These are phyloP conservation scores for Staphylotrichum longicolle DNA, from an alignment of 495 filamentous ascomycete species.

Conservation along the genomic window DNA sequence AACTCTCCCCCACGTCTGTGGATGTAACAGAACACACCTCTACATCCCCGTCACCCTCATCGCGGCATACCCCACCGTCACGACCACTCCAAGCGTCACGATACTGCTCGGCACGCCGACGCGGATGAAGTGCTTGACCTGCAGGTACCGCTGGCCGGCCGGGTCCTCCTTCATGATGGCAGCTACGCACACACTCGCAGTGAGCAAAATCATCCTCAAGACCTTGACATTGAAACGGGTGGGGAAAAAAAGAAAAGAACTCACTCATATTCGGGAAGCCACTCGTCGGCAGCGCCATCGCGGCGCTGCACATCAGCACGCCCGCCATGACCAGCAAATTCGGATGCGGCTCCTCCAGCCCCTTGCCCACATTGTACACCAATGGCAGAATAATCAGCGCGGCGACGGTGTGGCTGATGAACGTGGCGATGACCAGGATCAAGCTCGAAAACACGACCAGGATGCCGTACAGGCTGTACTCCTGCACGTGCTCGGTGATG, in stretches of 20 bases:
- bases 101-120: slow-evolving; percentile 83
- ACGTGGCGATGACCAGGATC: slow-evolving; percentile 92
- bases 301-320: slow-evolving; percentile 63
- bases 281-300: slow-evolving; percentile 90
- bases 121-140: slow-evolving; percentile 91
- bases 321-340: slow-evolving; percentile 88
- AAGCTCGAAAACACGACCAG: slow-evolving; percentile 80
- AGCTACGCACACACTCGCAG: slow-evolving; percentile 49
- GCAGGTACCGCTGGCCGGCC: slow-evolving; percentile 84
- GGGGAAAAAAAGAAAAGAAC: slow-evolving; percentile 36
- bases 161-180: slow-evolving; percentile 99
- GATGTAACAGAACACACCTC: not conserved
- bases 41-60: slow-evolving; percentile 79
- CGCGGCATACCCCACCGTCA: slow-evolving; percentile 81
- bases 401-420: slow-evolving; percentile 97
- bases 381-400: slow-evolving; percentile 93
- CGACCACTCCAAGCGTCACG: slow-evolving; percentile 75
- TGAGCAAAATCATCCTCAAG: slow-evolving; percentile 4
- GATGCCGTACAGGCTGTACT: slow-evolving; percentile 81
- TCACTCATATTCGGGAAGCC: slow-evolving; percentile 99
- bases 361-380: slow-evolving; percentile 76
- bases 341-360: slow-evolving; percentile 85
- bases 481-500: slow-evolving; percentile 71
- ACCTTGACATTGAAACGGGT: slow-evolving; percentile 7
- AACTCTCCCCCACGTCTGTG: no score